Evolutionary conservation across 768 basidiomycete genomes (phyloP), one percentile per base, ranked within the genome.

Genomic region (Tricholoma hemisulphureum): DNA sequence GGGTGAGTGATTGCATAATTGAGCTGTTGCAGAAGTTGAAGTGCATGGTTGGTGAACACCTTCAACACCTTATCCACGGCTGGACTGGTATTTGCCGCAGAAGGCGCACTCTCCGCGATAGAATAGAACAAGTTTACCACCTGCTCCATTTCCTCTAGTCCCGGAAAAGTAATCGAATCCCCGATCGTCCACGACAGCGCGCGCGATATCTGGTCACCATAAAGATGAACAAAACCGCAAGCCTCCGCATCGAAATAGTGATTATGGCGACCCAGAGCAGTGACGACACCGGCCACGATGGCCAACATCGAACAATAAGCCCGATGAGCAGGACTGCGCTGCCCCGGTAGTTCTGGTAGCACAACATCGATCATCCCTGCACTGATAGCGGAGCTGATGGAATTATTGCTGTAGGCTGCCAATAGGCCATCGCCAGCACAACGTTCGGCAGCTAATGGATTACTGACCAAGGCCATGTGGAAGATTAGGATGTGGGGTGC

Each of bases 1-100:
- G 95, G 95, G 70, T 98, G 95, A 0, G 92, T 88, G 48, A 96
- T 79, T 0, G 92, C 90, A 62, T 95, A 94, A 70, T 94, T 95
- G 60, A 97, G 73, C 61, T 94, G 90, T 66, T 94, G 93, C 1
- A 97, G 77, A 23, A 96, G 82, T 29, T 84, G 76, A 18, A 95
- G 72, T 0, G 88, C 86, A 59, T 84, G 84, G 0, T 77, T 77
- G 2, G 86, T 83, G 69, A 92, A 94, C 16, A 83, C 83, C 1
- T 80, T 78, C 41, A 94, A 77, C 6, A 93, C 83, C 62, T 83
- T 85, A 53, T 80, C 80, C 16, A 86, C 79, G 2, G 81, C 80
- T 6, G 78, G 75, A 59, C 81, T 79, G 50, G 76, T 61, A 63
- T 77, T 80, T 16, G 77, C 70, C 18, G 78, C 67, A 24, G 75